Conservation (phyloP, 1,284 basidiomycete species). For the Wolfiporia cocos region DNA sequence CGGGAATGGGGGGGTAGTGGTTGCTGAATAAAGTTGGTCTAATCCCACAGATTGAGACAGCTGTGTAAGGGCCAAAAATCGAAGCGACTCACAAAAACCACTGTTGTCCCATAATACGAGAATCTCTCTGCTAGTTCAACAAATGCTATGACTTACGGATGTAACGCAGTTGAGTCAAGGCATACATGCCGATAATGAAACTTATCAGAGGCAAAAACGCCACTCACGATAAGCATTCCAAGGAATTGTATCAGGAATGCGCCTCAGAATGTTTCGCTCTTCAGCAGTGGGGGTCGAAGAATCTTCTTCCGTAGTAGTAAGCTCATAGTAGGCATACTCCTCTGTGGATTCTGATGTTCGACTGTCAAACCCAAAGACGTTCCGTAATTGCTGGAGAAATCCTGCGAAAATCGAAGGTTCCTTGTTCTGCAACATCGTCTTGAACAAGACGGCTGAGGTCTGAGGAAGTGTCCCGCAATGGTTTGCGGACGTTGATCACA, state of each 20-base stretch:
- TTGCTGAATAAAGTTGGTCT: constrained; percentile 74
- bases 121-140: constrained; percentile 75
- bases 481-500: no score
- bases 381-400: no score
- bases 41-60: constrained; percentile 2
- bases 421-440: no score
- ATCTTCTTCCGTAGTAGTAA: constrained; percentile 46
- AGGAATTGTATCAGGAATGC: constrained; percentile 56
- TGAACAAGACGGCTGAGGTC: no score
- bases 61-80: constrained; percentile 8
- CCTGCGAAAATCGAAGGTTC: no score
- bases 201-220: constrained; percentile 4
- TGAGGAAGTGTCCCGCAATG: no score
- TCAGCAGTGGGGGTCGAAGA: constrained; percentile 67
- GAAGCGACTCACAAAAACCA: constrained; percentile 52
- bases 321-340: constrained; percentile 15
- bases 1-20: constrained; percentile 58
- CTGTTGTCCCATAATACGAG: constrained; percentile 60
- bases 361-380: no score
- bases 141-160: constrained; percentile 54
- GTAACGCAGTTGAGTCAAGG: constrained; percentile 8
- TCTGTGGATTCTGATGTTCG: not conserved
- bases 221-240: constrained; percentile 61
- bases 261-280: constrained; percentile 53
- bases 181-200: not conserved